A percentile compares a stretch with the other conserved stretches of the same genome.
Conservation (phyloP, 2,329 filamentous ascomycete genomes). For the Penicillium rolfsii region DNA sequence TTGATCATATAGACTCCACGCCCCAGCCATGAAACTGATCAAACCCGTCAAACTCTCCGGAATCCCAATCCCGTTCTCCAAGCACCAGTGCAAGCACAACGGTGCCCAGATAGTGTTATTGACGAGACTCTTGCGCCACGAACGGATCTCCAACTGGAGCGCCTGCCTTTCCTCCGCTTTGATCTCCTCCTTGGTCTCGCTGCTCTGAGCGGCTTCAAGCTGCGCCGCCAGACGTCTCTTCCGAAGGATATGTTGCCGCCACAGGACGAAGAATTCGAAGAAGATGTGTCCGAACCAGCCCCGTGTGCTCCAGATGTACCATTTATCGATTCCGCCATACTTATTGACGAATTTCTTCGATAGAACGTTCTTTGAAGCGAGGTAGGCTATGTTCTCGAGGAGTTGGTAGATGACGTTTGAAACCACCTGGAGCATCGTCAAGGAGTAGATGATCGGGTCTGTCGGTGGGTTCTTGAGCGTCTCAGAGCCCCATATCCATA, state of each 20-base stretch:
- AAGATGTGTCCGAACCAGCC: slow-evolving; percentile 80
- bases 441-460: slow-evolving; percentile 51
- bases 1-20: slow-evolving; percentile 49
- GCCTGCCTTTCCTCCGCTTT: slow-evolving; percentile 38
- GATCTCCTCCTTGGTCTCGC: slow-evolving; percentile 26
- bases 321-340: slow-evolving; percentile 59
- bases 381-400: slow-evolving; percentile 81
- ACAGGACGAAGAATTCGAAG: slow-evolving; percentile 72
- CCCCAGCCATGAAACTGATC: slow-evolving; percentile 57
- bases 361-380: slow-evolving; percentile 73
- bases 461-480: slow-evolving; percentile 51
- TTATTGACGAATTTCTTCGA: slow-evolving; percentile 45
- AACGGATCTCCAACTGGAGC: slow-evolving; percentile 50
- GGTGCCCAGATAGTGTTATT: slow-evolving; percentile 78
- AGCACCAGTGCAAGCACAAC: slow-evolving; percentile 80
- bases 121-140: slow-evolving; percentile 64
- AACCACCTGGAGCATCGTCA: slow-evolving; percentile 70
- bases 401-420: slow-evolving; percentile 72
- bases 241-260: slow-evolving; percentile 47
- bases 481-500: slow-evolving; percentile 78
- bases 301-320: slow-evolving; percentile 73
- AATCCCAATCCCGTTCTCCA: slow-evolving; percentile 65
- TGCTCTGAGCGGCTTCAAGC: slow-evolving; percentile 16
- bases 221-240: slow-evolving; percentile 33
- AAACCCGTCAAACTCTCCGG: slow-evolving; percentile 62